phyloP scores from a whole-genome alignment of 1,284 basidiomycete genomes.

The Chondrostereum purpureum region DNA sequence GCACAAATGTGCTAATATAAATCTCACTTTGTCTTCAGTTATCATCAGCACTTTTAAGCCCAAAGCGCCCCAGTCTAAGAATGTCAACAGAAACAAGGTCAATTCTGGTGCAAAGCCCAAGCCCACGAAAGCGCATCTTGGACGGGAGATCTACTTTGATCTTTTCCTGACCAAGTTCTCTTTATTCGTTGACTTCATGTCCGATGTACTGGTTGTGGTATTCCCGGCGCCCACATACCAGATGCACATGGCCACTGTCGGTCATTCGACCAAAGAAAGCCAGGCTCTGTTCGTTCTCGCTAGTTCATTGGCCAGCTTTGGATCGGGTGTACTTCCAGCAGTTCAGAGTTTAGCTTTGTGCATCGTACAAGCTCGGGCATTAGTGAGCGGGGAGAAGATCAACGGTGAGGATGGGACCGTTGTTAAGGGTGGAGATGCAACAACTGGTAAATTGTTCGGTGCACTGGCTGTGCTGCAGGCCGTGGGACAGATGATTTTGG shows the following conservation, averaged over 20 bases:
- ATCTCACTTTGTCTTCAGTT: conserved; percentile 20
- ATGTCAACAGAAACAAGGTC: conserved; percentile 18
- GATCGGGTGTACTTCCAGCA: conserved; percentile 57
- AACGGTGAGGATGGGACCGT: conserved; percentile 20
- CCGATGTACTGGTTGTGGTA: conserved; percentile 51
- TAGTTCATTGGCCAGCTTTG: conserved; percentile 51
- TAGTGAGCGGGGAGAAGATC: conserved; percentile 20
- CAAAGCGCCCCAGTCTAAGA: conserved; percentile 21
- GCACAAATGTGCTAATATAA: neutral
- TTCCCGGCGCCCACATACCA: conserved; percentile 37
- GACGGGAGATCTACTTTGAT: conserved; percentile 66
- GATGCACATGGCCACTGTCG: conserved; percentile 13
- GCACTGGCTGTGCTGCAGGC: conserved; percentile 64
- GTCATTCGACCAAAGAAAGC: conserved; percentile 18
- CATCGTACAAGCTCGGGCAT: conserved; percentile 50
- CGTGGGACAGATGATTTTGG: conserved; percentile 59
- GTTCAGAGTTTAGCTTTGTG: conserved; percentile 66
- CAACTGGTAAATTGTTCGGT: conserved; percentile 55
- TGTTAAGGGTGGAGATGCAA: conserved; percentile 19
- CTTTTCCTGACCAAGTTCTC: conserved; percentile 53
- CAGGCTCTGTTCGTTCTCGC: conserved; percentile 51
- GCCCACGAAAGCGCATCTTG: conserved; percentile 42
- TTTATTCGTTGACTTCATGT: conserved; percentile 58
- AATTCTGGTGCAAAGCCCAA: conserved; percentile 34
- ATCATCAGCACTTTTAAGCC: conserved; percentile 39